phyloP scores from a whole-genome alignment of 257 asterid genomes.

The Forsythia viridissima region DNA sequence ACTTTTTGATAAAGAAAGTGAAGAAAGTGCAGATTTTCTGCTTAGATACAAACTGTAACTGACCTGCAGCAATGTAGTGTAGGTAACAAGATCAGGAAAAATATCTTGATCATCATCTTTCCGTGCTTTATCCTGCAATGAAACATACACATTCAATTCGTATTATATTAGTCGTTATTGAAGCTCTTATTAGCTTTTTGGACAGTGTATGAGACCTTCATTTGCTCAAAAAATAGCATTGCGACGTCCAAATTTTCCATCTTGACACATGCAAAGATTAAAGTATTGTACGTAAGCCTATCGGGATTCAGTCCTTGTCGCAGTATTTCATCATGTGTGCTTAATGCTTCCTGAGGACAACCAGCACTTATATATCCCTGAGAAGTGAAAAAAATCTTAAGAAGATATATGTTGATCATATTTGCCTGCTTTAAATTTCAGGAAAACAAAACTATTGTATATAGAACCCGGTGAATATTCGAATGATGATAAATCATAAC shows the following conservation, averaged over 20 bases:
- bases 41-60: slow-evolving; percentile 11
- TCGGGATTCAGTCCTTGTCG: slow-evolving; percentile 56
- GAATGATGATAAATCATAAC: background rate
- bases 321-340: slow-evolving; percentile 55
- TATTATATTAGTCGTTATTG: slow-evolving; percentile 29
- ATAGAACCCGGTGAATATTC: background rate
- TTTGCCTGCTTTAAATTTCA: background rate
- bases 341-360: slow-evolving; percentile 53
- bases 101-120: slow-evolving; percentile 33
- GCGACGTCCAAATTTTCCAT: slow-evolving; percentile 53
- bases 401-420: slow-evolving; percentile 1
- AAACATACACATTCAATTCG: slow-evolving; percentile 20
- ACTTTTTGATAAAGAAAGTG: background rate
- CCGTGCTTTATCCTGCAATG: slow-evolving; percentile 59
- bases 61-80: slow-evolving; percentile 68
- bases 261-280: slow-evolving; percentile 65
- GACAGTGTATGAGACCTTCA: slow-evolving; percentile 68
- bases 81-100: slow-evolving; percentile 65
- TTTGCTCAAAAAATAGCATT: slow-evolving; percentile 48
- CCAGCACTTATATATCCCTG: slow-evolving; percentile 71
- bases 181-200: slow-evolving; percentile 65
- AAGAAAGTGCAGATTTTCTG: slow-evolving; percentile 3
- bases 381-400: slow-evolving; percentile 20
- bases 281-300: slow-evolving; percentile 64
- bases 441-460: background rate